A percentile compares a stretch with the other conserved stretches of the same genome.
phyloP scores from a whole-genome alignment of 208 protist species.

The Trypanosoma lewisi region DNA sequence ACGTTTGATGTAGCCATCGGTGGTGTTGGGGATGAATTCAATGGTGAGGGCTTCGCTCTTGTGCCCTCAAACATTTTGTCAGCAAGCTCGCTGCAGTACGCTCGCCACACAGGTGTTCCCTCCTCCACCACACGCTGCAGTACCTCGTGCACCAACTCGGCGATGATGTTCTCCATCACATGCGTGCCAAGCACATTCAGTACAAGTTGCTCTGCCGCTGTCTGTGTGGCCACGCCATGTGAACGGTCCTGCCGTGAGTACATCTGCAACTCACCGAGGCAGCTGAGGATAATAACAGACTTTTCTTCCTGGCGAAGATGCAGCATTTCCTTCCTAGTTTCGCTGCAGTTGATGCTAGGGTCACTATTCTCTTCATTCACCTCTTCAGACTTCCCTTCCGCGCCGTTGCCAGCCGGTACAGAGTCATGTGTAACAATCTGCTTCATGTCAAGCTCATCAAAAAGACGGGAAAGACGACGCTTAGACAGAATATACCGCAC shows the following conservation, averaged over 20 bases:
- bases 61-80: constrained; percentile 29
- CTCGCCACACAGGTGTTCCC: constrained; percentile 53
- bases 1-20: neutral
- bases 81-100: constrained; percentile 38
- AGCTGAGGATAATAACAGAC: constrained; percentile 56
- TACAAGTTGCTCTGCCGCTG: constrained; percentile 63
- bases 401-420: neutral
- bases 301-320: constrained; percentile 38
- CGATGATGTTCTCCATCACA: constrained; percentile 63
- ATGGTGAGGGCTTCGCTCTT: neutral
- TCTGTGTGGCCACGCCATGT: constrained; percentile 42
- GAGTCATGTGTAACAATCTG: constrained; percentile 6
- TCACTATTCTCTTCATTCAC: neutral
- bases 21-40: constrained; percentile 1
- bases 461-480: constrained; percentile 47
- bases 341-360: neutral
- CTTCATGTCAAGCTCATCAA: constrained; percentile 49
- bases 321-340: neutral
- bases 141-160: constrained; percentile 62
- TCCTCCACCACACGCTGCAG: constrained; percentile 78
- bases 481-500: constrained; percentile 48
- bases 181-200: constrained; percentile 76
- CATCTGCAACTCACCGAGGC: constrained; percentile 62
- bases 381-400: neutral
- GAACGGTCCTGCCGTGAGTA: constrained; percentile 56